Evolutionary conservation across 345 rosid genomes (phyloP).

Genomic region (Clarkia xantiana): DNA sequence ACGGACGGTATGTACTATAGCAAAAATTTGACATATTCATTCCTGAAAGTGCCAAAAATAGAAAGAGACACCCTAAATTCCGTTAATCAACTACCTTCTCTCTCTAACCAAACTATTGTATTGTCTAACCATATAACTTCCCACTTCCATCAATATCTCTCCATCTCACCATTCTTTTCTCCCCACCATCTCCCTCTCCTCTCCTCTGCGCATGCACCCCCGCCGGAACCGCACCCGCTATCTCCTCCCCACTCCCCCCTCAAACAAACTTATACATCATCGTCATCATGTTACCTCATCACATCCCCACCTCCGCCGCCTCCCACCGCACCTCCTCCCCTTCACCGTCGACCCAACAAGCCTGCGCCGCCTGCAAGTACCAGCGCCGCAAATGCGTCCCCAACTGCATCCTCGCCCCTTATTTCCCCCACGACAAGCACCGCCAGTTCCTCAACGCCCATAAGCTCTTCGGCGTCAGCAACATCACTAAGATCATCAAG

Average conservation of each 20-base stretch:
- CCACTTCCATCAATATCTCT: conserved; percentile 29
- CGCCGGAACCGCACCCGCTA: conserved; percentile 46
- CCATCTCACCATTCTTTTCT: conserved; percentile 18
- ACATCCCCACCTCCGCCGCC: neutral
- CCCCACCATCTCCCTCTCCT: conserved; percentile 8
- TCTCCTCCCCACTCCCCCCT: conserved; percentile 22
- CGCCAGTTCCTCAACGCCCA: conserved; percentile 87
- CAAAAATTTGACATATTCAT: neutral
- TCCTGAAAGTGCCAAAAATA: no score
- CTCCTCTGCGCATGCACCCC: conserved; percentile 22
- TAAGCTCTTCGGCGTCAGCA: conserved; percentile 83
- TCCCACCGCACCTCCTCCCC: conserved; percentile 10
- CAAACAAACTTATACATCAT: neutral
- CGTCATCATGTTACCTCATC: conserved; percentile 4
- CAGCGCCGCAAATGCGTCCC: conserved; percentile 86
- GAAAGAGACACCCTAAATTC: no score
- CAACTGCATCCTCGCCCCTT: conserved; percentile 93
- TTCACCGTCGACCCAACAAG: conserved; percentile 34
- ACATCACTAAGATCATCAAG: conserved; percentile 73
- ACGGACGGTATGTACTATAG: no score
- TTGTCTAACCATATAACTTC: neutral
- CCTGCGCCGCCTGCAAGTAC: conserved; percentile 97
- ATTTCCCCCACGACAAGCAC: conserved; percentile 77
- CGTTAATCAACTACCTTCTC: no score
- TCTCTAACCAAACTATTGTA: no score